Percentiles rank a stretch among this genome's conserved stretches.
phyloP scores from a whole-genome alignment of 2,329 filamentous ascomycete genomes.

The Diaporthe ilicicola region DNA sequence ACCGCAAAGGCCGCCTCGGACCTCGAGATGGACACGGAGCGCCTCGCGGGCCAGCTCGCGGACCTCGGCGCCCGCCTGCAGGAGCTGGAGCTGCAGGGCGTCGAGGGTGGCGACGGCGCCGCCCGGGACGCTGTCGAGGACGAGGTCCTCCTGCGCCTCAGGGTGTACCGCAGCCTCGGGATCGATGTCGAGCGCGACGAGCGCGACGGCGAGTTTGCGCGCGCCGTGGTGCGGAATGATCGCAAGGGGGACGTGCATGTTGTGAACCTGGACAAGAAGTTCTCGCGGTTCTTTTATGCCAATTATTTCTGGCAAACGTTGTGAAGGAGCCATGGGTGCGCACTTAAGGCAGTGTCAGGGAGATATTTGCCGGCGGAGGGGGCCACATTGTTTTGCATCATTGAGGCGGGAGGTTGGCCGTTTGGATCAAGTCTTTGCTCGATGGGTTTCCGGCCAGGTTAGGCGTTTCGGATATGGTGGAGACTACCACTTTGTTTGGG shows the following conservation, averaged over 20 bases:
- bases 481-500: neutral
- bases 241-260: constrained; percentile 92
- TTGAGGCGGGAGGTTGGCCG: neutral
- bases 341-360: neutral
- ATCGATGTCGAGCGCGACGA: constrained; percentile 87
- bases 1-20: constrained; percentile 91
- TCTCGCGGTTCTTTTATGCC: constrained; percentile 90
- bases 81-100: constrained; percentile 85
- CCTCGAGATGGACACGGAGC: constrained; percentile 92
- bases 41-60: constrained; percentile 80
- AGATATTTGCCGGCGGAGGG: neutral
- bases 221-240: constrained; percentile 85
- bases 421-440: neutral
- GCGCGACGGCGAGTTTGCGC: constrained; percentile 78
- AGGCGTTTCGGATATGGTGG: constrained; percentile 13
- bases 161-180: constrained; percentile 89
- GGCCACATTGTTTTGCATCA: neutral
- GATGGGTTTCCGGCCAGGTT: neutral
- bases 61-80: constrained; percentile 78
- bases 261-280: constrained; percentile 92
- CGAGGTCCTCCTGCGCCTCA: constrained; percentile 78
- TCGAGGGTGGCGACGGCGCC: constrained; percentile 70
- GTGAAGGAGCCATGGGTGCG: constrained; percentile 51
- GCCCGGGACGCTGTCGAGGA: constrained; percentile 62
- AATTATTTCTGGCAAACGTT: constrained; percentile 96